A percentile compares a stretch with the other conserved stretches of the same genome.
phyloP scores from a whole-genome alignment of 257 asterid genomes.

The Solanum bulbocastanum region DNA sequence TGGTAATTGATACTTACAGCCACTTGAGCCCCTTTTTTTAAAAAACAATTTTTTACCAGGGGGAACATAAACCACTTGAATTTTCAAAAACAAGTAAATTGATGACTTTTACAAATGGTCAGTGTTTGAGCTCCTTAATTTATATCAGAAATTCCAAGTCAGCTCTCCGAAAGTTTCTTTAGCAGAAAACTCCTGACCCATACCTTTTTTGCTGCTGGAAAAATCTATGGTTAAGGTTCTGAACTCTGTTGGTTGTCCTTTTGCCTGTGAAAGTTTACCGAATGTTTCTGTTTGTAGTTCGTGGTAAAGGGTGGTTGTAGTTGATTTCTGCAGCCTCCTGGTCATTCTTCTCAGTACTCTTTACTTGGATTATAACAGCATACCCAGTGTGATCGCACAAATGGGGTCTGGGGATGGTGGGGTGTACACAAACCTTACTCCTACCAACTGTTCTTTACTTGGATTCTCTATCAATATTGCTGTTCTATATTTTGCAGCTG shows the following conservation, averaged over 20 bases:
- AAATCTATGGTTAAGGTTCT: neutral
- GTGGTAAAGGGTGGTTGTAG: neutral
- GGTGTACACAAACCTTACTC: neutral
- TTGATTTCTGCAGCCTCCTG: neutral
- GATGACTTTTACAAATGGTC: neutral
- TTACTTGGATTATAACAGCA: neutral
- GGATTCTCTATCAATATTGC: neutral
- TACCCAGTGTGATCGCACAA: neutral
- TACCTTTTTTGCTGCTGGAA: neutral
- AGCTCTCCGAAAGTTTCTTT: neutral
- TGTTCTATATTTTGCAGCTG: constrained; percentile 38
- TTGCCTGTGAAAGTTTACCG: neutral
- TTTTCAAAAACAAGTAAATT: neutral
- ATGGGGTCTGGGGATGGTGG: neutral
- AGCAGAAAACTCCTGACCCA: neutral
- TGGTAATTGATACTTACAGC: constrained; percentile 33
- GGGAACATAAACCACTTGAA: neutral
- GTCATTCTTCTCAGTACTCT: neutral
- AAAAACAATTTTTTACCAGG: neutral
- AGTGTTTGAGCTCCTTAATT: neutral
- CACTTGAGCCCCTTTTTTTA: neutral
- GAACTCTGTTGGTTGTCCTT: neutral
- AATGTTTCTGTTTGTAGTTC: neutral
- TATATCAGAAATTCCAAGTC: neutral
- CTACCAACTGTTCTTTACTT: neutral